Percentiles rank a stretch among this genome's conserved stretches.
These are phyloP conservation scores for Malassezia globosa DNA, from an alignment of 1,284 basidiomycete genomes.

Conservation along the genomic window DNA sequence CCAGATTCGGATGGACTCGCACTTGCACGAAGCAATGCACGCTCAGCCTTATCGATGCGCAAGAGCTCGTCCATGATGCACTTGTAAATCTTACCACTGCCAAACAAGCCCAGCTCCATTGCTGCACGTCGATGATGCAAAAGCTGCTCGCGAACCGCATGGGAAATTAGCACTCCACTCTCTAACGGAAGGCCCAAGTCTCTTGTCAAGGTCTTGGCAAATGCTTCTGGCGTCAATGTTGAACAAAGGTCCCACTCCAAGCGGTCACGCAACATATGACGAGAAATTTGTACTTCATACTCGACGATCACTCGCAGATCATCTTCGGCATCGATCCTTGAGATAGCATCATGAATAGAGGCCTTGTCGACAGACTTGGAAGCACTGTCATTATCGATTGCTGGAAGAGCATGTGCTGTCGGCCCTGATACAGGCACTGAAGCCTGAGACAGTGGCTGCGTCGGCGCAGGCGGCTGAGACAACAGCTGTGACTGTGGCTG, in stretches of 20 bases:
- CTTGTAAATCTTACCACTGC: slow-evolving; percentile 39
- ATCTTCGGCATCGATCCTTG: slow-evolving; percentile 28
- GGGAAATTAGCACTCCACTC: slow-evolving; percentile 73
- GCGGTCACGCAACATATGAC: slow-evolving; percentile 78
- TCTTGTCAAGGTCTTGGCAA: slow-evolving; percentile 65
- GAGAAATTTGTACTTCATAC: slow-evolving; percentile 96
- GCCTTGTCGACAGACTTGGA: slow-evolving; percentile 15
- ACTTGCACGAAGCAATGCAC: slow-evolving; percentile 48
- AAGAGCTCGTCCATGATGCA: slow-evolving; percentile 30
- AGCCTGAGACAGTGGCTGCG: background rate
- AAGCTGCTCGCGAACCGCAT: slow-evolving; percentile 87
- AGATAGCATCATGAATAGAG: slow-evolving; percentile 17
- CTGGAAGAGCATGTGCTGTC: background rate
- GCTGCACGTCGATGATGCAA: slow-evolving; percentile 84
- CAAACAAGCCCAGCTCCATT: slow-evolving; percentile 78
- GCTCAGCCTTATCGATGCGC: slow-evolving; percentile 19
- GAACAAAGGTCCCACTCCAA: slow-evolving; percentile 97
- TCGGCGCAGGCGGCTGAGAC: background rate
- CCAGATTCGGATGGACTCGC: background rate
- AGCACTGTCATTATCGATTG: too few species aligned
- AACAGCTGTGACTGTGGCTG: background rate
- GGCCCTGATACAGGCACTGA: background rate
- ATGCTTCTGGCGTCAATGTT: slow-evolving; percentile 74
- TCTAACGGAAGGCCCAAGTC: slow-evolving; percentile 83
- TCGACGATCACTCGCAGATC: slow-evolving; percentile 41